A percentile compares a stretch with the other conserved stretches of the same genome.
phyloP scores from a whole-genome alignment of 1,284 basidiomycete species.

The Chondrostereum purpureum region DNA sequence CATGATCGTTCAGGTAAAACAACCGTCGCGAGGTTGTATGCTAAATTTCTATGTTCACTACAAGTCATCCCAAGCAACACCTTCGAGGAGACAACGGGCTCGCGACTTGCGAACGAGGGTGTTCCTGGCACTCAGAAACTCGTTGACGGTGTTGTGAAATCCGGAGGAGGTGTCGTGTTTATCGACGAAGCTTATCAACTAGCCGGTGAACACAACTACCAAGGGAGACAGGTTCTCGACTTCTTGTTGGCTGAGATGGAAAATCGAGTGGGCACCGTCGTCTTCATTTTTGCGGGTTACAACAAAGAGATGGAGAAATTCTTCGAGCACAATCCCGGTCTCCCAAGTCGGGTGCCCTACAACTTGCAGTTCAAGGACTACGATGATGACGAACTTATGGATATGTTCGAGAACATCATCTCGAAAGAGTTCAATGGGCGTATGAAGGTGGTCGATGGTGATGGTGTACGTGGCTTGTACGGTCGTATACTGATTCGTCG shows the following conservation, averaged over 20 bases:
- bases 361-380: slow-evolving; percentile 58
- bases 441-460: slow-evolving; percentile 47
- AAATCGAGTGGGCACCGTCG: slow-evolving; percentile 54
- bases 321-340: slow-evolving; percentile 66
- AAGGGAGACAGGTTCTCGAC: slow-evolving; percentile 52
- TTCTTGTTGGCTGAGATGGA: slow-evolving; percentile 69
- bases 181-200: slow-evolving; percentile 68
- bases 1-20: slow-evolving; percentile 57
- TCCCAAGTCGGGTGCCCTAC: slow-evolving; percentile 58
- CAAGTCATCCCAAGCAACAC: slow-evolving; percentile 43
- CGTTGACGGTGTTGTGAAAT: slow-evolving; percentile 38
- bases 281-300: slow-evolving; percentile 67
- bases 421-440: slow-evolving; percentile 36
- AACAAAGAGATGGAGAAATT: slow-evolving; percentile 67
- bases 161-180: slow-evolving; percentile 58
- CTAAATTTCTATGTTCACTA: slow-evolving; percentile 50
- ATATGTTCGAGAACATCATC: slow-evolving; percentile 45
- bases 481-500: slow-evolving; percentile 47
- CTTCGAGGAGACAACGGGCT: slow-evolving; percentile 58
- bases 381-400: slow-evolving; percentile 42
- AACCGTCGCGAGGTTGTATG: slow-evolving; percentile 58
- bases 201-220: slow-evolving; percentile 34
- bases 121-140: slow-evolving; percentile 43
- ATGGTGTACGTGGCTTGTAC: slow-evolving; percentile 48
- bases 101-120: slow-evolving; percentile 50